phyloP scores from a whole-genome alignment of 192 early-diverging fungal genomes.

The Backusella australiensis region DNA sequence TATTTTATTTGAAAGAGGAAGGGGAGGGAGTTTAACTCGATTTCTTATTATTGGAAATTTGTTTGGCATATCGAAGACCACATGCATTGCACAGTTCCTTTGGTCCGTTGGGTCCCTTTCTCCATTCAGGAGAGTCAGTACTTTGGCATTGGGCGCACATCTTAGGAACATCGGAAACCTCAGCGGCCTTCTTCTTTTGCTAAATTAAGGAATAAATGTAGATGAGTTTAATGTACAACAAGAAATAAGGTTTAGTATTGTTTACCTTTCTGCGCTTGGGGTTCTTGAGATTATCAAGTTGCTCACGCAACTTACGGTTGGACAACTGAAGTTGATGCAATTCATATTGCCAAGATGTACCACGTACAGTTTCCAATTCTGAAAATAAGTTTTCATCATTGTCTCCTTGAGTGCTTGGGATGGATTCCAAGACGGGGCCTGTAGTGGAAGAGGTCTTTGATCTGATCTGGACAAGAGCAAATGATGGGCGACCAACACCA shows the following conservation, averaged over 20 bases:
- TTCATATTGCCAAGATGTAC: slow-evolving; percentile 33
- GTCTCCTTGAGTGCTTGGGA: background rate
- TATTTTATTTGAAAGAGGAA: slow-evolving; percentile 1
- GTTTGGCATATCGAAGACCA: slow-evolving; percentile 25
- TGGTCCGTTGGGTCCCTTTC: slow-evolving; percentile 57
- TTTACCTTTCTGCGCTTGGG: slow-evolving; percentile 29
- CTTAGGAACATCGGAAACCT: slow-evolving; percentile 10
- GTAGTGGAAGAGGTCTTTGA: background rate
- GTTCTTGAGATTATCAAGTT: slow-evolving; percentile 39
- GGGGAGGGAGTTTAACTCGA: background rate
- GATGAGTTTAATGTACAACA: background rate
- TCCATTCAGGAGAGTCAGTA: slow-evolving; percentile 36
- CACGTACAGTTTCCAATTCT: slow-evolving; percentile 23
- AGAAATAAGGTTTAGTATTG: background rate
- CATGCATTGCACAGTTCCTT: slow-evolving; percentile 47
- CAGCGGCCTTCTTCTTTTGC: slow-evolving; percentile 3
- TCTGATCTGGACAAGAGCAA: background rate
- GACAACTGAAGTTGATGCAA: slow-evolving; percentile 43
- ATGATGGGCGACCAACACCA: slow-evolving; percentile 21
- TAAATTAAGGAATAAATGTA: background rate
- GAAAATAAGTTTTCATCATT: slow-evolving; percentile 21
- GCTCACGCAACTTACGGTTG: slow-evolving; percentile 57
- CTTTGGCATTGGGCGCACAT: slow-evolving; percentile 29
- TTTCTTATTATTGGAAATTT: background rate
- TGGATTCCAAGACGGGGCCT: background rate